phyloP scores from a whole-genome alignment of 2,329 filamentous ascomycete genomes.

The Verruconis gallopava region DNA sequence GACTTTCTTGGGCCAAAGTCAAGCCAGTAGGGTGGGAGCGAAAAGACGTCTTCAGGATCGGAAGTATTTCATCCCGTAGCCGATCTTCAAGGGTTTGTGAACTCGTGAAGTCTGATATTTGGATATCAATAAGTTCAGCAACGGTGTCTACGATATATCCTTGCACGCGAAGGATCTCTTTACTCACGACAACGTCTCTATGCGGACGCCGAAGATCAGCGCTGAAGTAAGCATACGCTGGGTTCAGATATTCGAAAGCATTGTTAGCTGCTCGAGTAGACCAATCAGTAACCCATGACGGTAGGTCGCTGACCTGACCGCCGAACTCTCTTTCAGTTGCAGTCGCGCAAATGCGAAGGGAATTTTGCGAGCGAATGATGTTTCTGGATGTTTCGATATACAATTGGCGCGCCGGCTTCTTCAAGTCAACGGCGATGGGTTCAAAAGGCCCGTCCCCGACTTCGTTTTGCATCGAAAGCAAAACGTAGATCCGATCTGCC shows the following conservation, averaged over 20 bases:
- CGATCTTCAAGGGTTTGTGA: too few relatives aligned
- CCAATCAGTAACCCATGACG: background rate
- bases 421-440: background rate
- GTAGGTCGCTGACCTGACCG: background rate
- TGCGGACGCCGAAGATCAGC: background rate
- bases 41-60: background rate
- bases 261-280: background rate
- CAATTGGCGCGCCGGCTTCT: background rate
- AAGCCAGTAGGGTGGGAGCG: background rate
- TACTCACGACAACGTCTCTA: background rate
- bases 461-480: background rate
- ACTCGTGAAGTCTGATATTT: too few relatives aligned
- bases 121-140: background rate
- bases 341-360: background rate
- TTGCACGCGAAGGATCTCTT: background rate
- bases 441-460: background rate
- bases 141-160: background rate
- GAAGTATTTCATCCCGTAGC: background rate
- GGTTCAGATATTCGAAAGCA: background rate
- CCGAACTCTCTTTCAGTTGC: background rate
- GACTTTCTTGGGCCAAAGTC: background rate
- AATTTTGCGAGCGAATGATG: constrained; percentile 3
- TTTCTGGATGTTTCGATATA: background rate
- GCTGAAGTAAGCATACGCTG: background rate
- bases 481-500: background rate